Percentiles rank a stretch among this genome's conserved stretches.
These are phyloP conservation scores for Hondaea fermentalgiana DNA, from an alignment of 108 stramenopile species.

Conservation along the genomic window DNA sequence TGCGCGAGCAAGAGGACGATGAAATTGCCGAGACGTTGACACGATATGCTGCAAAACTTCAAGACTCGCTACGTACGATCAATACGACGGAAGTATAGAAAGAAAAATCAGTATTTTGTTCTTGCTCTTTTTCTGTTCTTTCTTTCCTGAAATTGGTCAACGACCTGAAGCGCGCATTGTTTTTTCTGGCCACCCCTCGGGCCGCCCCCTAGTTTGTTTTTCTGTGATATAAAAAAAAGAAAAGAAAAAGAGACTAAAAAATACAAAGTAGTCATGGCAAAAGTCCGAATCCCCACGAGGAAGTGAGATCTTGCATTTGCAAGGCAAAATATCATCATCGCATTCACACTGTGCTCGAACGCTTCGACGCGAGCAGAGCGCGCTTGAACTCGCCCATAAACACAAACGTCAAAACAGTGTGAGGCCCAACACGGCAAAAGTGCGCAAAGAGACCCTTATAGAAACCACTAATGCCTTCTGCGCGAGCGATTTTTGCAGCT, in stretches of 20 bases:
- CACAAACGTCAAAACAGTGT: background rate
- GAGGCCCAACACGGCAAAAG: constrained; percentile 1
- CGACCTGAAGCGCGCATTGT: no score
- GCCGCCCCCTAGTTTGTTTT: no score
- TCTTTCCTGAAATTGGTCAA: no score
- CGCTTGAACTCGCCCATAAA: background rate
- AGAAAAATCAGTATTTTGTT: background rate
- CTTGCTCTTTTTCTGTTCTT: no score
- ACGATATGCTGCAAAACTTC: background rate
- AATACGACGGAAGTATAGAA: background rate
- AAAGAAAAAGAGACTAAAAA: no score
- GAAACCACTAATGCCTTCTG: background rate
- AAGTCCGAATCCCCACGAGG: no score
- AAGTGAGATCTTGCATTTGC: no score
- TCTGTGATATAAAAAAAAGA: no score
- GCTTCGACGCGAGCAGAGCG: background rate
- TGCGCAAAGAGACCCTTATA: background rate
- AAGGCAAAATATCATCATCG: no score
- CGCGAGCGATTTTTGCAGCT: background rate
- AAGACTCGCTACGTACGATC: background rate
- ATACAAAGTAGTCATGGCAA: no score
- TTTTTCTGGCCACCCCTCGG: no score
- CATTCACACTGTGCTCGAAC: no score
- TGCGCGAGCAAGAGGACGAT: background rate
- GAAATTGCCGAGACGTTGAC: background rate